phyloP scores from a whole-genome alignment of 2,329 filamentous ascomycete species.

The Scedosporium apiospermum region DNA sequence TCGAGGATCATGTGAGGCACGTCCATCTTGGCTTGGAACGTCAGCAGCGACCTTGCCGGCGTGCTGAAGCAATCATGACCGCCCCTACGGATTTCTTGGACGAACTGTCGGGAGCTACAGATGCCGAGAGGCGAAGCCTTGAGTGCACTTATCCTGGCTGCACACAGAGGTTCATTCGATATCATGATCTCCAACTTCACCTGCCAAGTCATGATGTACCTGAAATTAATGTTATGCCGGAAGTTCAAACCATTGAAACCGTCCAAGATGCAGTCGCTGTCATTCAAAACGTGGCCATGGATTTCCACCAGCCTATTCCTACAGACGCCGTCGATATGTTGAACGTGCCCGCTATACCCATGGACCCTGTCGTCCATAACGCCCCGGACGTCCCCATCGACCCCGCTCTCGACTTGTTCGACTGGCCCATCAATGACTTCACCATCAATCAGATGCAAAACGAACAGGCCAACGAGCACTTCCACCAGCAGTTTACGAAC shows the following conservation, averaged over 20 bases:
- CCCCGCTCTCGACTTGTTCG: constrained; percentile 16
- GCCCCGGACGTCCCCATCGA: constrained; percentile 19
- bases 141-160: constrained; percentile 34
- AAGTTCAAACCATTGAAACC: neutral
- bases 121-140: constrained; percentile 31
- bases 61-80: constrained; percentile 13
- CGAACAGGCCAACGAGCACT: neutral
- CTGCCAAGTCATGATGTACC: constrained; percentile 20
- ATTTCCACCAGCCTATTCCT: too few species aligned
- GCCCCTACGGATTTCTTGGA: constrained; percentile 25
- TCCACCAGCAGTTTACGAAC: neutral
- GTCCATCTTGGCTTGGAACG: constrained; percentile 49
- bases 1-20: constrained; percentile 78
- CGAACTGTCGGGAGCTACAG: constrained; percentile 30
- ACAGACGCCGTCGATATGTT: too few species aligned
- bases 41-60: constrained; percentile 8
- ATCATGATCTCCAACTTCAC: constrained; percentile 40
- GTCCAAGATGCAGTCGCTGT: neutral
- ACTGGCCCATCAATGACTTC: neutral
- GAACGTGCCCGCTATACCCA: neutral
- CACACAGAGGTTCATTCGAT: constrained; percentile 35
- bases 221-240: neutral
- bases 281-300: too few species aligned
- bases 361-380: constrained; percentile 1
- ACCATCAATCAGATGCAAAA: neutral